Conservation (phyloP, 2,329 filamentous ascomycete species). For the Beauveria rudraprayagi region DNA sequence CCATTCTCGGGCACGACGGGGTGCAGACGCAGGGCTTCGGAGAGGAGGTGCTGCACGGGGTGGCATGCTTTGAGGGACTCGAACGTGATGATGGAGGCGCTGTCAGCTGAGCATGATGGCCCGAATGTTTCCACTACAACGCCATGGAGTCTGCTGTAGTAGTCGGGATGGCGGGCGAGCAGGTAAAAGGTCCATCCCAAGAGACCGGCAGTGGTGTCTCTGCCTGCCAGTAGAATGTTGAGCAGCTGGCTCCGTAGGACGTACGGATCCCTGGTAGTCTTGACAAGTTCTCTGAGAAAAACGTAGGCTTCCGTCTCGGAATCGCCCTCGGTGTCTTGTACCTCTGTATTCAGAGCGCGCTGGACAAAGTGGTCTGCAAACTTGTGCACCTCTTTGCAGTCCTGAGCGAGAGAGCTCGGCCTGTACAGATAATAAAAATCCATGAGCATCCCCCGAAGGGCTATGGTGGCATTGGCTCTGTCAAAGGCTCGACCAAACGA, state of each 20-base stretch:
- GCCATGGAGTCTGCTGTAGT: background rate
- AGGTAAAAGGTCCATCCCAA: slow-evolving; percentile 17
- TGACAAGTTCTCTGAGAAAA: slow-evolving; percentile 14
- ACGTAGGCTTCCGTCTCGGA: slow-evolving; percentile 10
- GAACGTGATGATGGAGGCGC: background rate
- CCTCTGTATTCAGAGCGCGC: background rate
- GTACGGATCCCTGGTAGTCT: slow-evolving; percentile 10
- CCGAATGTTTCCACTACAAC: slow-evolving; percentile 1
- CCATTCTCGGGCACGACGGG: slow-evolving; percentile 26
- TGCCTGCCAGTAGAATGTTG: slow-evolving; percentile 16
- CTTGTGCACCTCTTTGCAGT: background rate
- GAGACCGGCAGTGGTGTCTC: slow-evolving; percentile 19
- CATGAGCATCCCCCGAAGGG: slow-evolving; percentile 7
- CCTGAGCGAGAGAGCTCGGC: background rate
- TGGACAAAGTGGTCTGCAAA: slow-evolving; percentile 14
- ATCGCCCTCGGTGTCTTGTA: background rate
- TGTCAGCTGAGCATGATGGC: background rate
- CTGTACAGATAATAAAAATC: background rate
- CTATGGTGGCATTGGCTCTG: slow-evolving; percentile 9
- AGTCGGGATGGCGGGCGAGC: slow-evolving; percentile 11
- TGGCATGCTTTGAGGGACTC: background rate
- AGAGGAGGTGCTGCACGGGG: slow-evolving; percentile 15
- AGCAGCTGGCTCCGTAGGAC: slow-evolving; percentile 13
- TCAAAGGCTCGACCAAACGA: slow-evolving; percentile 11
- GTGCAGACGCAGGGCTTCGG: slow-evolving; percentile 23